Conservation (phyloP, 208 protist species). For the Trypanosoma cruzi region DNA sequence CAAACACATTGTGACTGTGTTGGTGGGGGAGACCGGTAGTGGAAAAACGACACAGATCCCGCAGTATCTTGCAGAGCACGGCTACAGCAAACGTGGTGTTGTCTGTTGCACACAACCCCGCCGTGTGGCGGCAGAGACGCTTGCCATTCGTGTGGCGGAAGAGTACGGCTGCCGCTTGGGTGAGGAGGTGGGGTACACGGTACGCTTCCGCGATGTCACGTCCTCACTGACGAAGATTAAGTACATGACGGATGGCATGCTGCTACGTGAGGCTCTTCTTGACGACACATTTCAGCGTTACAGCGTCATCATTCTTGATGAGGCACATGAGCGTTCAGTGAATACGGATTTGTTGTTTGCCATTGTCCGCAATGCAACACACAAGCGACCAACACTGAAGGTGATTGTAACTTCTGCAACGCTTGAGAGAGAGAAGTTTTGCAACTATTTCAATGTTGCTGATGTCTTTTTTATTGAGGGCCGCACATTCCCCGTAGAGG, state of each 20-base stretch:
- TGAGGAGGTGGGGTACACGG: constrained; percentile 99
- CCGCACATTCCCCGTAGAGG: constrained; percentile 97
- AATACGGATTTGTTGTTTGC: constrained; percentile 99
- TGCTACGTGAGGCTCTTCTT: constrained; percentile 97
- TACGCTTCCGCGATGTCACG: constrained; percentile 99
- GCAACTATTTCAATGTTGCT: constrained; percentile 96
- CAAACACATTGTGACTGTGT: constrained; percentile 83
- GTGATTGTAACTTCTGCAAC: constrained; percentile 99
- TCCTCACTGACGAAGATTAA: constrained; percentile 97
- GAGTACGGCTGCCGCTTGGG: constrained; percentile 98
- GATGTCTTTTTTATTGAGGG: constrained; percentile 98
- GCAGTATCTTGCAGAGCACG: constrained; percentile 94
- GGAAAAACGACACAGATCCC: constrained; percentile 98
- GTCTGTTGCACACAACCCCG: constrained; percentile 98
- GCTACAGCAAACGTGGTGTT: constrained; percentile 68
- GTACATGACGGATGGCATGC: constrained; percentile 99
- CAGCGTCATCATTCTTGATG: constrained; percentile 99
- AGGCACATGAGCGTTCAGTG: constrained; percentile 99
- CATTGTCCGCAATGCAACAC: constrained; percentile 95
- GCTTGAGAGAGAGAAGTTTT: constrained; percentile 98
- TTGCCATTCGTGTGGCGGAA: constrained; percentile 98
- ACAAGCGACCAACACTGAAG: constrained; percentile 94
- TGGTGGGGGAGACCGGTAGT: constrained; percentile 96
- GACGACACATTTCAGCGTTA: constrained; percentile 96
- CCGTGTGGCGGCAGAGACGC: constrained; percentile 98